phyloP scores from a whole-genome alignment of 1,284 basidiomycete species.

The Earliella scabrosa region DNA sequence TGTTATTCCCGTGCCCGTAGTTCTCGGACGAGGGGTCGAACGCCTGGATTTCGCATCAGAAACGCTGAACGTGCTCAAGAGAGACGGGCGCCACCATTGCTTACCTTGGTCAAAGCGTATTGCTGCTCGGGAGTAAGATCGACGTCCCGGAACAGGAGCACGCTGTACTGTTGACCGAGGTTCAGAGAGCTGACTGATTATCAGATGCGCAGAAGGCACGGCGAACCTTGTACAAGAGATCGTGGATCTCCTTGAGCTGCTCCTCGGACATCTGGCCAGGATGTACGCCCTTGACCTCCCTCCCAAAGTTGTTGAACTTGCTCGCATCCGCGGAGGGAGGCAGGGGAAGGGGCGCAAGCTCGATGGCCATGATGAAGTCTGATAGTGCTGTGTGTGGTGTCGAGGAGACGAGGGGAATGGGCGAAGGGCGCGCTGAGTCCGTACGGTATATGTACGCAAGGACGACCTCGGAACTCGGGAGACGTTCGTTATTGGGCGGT shows the following conservation, averaged over 20 bases:
- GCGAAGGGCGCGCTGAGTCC: too few relatives aligned
- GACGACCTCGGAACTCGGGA: too few relatives aligned
- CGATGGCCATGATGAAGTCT: slow-evolving; percentile 42
- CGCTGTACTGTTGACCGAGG: slow-evolving; percentile 56
- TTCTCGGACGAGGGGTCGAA: slow-evolving; percentile 76
- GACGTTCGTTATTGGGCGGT: too few relatives aligned
- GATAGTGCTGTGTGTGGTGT: too few relatives aligned
- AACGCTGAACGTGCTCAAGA: neutral
- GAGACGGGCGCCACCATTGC: neutral
- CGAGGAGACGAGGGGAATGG: too few relatives aligned
- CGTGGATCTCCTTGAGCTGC: slow-evolving; percentile 53
- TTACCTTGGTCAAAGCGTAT: slow-evolving; percentile 80
- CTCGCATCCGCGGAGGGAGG: slow-evolving; percentile 52
- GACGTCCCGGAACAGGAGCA: slow-evolving; percentile 75
- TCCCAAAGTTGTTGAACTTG: slow-evolving; percentile 54
- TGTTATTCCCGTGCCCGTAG: slow-evolving; percentile 87
- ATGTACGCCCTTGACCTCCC: slow-evolving; percentile 54
- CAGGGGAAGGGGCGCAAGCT: slow-evolving; percentile 45
- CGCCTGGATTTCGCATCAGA: slow-evolving; percentile 44
- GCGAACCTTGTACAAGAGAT: slow-evolving; percentile 56
- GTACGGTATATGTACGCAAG: too few relatives aligned
- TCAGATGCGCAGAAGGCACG: neutral
- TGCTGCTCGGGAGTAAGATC: slow-evolving; percentile 81
- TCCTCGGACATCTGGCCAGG: slow-evolving; percentile 48
- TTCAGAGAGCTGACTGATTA: neutral